A percentile compares a stretch with the other conserved stretches of the same genome.
phyloP scores from a whole-genome alignment of 2,329 filamentous ascomycete species.

The Alternaria longipes region DNA sequence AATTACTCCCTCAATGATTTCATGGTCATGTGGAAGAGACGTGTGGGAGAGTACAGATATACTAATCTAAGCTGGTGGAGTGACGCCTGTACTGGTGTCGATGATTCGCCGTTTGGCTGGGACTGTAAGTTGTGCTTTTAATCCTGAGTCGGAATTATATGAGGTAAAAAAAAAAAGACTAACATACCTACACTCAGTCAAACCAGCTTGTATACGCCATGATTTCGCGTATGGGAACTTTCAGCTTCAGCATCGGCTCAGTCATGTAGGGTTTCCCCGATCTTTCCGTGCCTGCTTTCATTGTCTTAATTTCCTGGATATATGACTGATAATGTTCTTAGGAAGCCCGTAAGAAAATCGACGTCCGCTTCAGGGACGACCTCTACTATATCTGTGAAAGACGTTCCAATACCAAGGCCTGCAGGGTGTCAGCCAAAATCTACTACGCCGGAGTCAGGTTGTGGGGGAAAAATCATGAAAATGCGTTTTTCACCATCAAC shows the following conservation, averaged over 20 bases:
- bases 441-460: not conserved
- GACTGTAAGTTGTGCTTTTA: not conserved
- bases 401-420: not conserved
- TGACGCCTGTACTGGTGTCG: not conserved
- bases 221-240: conserved; percentile 2
- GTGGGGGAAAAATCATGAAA: not conserved
- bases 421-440: not conserved
- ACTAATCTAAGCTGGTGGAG: not conserved
- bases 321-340: not conserved
- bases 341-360: conserved; percentile 1
- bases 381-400: not conserved
- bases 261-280: not conserved
- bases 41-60: not conserved
- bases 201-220: not conserved
- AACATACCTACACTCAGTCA: not conserved
- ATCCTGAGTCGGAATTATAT: not conserved
- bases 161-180: not conserved
- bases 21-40: not conserved
- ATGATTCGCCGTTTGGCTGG: conserved; percentile 3
- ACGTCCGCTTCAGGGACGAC: conserved; percentile 3
- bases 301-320: not conserved
- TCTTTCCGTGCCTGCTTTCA: not conserved
- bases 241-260: not conserved
- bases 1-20: not conserved
- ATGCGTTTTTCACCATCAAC: not conserved